Percentiles rank a stretch among this genome's conserved stretches.
phyloP scores from a whole-genome alignment of 305 asterid species.

The Fraxinus dipetala region DNA sequence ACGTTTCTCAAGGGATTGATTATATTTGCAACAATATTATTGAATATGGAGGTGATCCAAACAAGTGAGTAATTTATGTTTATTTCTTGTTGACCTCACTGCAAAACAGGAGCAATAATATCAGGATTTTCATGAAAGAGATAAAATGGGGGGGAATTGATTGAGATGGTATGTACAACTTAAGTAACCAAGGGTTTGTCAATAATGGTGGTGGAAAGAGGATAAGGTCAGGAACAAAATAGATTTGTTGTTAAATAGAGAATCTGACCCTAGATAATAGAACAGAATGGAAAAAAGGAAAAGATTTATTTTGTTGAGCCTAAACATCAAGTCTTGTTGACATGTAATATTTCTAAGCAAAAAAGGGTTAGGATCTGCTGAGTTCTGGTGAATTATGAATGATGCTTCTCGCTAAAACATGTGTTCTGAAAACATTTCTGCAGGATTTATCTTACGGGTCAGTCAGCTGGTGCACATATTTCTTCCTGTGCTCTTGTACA shows the following conservation, averaged over 20 bases:
- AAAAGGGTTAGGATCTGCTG: neutral
- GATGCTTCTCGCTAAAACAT: slow-evolving; percentile 2
- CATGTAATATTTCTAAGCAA: neutral
- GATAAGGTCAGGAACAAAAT: neutral
- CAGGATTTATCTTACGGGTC: slow-evolving; percentile 95
- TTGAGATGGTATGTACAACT: slow-evolving; percentile 12
- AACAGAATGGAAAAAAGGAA: neutral
- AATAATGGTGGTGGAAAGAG: neutral
- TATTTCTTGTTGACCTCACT: neutral
- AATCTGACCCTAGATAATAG: neutral
- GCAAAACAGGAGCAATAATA: neutral
- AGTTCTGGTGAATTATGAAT: neutral
- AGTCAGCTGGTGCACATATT: slow-evolving; percentile 99
- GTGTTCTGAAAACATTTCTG: neutral
- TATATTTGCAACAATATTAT: slow-evolving; percentile 58
- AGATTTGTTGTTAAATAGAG: neutral
- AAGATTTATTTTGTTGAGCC: neutral
- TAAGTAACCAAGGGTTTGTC: slow-evolving; percentile 5
- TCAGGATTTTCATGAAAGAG: slow-evolving; percentile 4
- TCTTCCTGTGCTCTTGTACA: slow-evolving; percentile 80
- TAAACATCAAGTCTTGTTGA: neutral
- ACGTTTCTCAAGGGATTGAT: slow-evolving; percentile 77
- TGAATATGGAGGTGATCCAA: slow-evolving; percentile 90
- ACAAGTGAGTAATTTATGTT: slow-evolving; percentile 43
- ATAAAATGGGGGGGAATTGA: neutral